phyloP scores from a whole-genome alignment of 805 yeast genomes.

The Candida anglica region DNA sequence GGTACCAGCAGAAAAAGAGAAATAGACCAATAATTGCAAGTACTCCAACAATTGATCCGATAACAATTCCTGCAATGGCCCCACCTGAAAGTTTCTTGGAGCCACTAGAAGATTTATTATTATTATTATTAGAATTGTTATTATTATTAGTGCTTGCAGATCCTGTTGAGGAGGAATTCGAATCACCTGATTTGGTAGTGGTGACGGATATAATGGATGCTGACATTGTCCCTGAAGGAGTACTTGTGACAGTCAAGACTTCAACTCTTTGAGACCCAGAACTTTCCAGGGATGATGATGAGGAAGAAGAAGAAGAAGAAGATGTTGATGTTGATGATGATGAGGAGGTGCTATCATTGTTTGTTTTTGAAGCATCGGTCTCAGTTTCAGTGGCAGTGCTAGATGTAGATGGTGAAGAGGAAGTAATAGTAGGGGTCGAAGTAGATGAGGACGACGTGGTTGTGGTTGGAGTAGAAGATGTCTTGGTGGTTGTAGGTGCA shows the following conservation, averaged over 20 bases:
- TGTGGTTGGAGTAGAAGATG: conserved; percentile 8
- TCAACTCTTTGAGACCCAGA: background rate
- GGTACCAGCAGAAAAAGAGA: conserved; percentile 38
- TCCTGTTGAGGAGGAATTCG: conserved; percentile 13
- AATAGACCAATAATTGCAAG: conserved; percentile 30
- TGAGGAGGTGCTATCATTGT: background rate
- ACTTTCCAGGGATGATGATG: conserved; percentile 11
- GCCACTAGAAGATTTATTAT: conserved; percentile 2
- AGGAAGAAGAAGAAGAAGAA: conserved; percentile 7
- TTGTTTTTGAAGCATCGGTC: conserved; percentile 1
- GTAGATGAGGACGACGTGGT: conserved; percentile 8
- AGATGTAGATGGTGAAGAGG: conserved; percentile 7
- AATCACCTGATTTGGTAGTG: conserved; percentile 1
- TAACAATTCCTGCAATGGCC: conserved; percentile 39
- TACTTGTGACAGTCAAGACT: conserved; percentile 6
- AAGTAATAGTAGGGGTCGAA: conserved; percentile 5
- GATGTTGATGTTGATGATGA: conserved; percentile 8
- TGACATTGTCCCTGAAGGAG: conserved; percentile 6
- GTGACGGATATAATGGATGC: conserved; percentile 5
- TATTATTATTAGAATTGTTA: background rate
- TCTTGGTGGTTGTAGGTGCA: conserved; percentile 5
- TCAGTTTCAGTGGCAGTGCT: conserved; percentile 6
- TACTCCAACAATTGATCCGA: conserved; percentile 39
- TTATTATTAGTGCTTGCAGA: conserved; percentile 10
- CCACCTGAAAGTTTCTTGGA: conserved; percentile 36